Base-by-base conservation (phyloP, 495 filamentous ascomycete genomes). In the Penicillium cataractarum region DNA sequence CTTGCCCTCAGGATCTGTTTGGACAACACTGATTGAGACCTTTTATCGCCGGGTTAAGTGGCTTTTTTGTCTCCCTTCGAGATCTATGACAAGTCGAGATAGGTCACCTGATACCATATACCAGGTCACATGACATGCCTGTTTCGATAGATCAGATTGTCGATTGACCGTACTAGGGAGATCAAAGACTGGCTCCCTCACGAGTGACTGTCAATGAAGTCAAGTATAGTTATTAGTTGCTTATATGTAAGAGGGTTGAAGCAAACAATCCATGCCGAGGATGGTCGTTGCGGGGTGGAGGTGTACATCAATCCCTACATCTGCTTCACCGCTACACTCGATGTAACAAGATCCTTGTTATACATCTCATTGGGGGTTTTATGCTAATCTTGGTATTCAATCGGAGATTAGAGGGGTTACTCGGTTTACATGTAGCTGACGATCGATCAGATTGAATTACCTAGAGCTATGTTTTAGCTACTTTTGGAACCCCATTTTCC, bases 61-160 rank as follows among this genome's bases (percentile, higher is more conserved):
- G 24, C n/a, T 29, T 29, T 24, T 27, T 50, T 50, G 46, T 27
- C 46, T 15, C 13, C 46, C 46, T 7, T 29, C 24, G 10, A 50
- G 22, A 50, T 50, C 46, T 27, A 50, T 50, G 8, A 12, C 46
- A 29, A 35, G 29, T 27, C 27, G 22, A 24, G 51, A 54, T 31
- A 22, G 31, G 31, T 54, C 51, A 54, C 31, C 51, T 54, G 51
- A 54, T 37, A 12, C 6, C 8, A 6, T 24, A 4, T 6, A 13
- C 6, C 31, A 2, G 31, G 32, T 54, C 51, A 54, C 51, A 54
- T 54, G 51, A 54, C 51, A 24, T 12, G 13, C 3, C 2, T 10
- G 6, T 32, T 13, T 54, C 7, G 51, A 54, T 37, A 54, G 51
- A 54, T 54, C 29, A 21, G n/a, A 21, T 37, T 33, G n/a, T 54